These are phyloP conservation scores for Russula brevipes DNA, from an alignment of 768 basidiomycete genomes.

Conservation along the genomic window DNA sequence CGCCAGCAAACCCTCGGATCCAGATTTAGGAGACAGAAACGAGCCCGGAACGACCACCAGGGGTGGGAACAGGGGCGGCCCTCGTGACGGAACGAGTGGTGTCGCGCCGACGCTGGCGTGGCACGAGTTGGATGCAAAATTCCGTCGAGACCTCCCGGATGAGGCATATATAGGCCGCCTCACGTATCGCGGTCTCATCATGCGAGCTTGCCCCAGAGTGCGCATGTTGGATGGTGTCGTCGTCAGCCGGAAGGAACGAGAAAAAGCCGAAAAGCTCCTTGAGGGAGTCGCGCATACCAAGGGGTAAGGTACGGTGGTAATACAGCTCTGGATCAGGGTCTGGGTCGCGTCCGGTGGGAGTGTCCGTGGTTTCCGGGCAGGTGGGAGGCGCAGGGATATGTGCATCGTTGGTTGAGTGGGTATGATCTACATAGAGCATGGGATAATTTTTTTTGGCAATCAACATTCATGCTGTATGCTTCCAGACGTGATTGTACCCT, in stretches of 20 bases:
- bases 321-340: not conserved
- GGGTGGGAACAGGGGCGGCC: constrained; percentile 31
- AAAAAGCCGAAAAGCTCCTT: constrained; percentile 71
- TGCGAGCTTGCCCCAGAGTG: constrained; percentile 65
- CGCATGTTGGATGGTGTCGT: constrained; percentile 81
- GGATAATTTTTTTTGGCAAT: constrained; percentile 18
- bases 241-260: constrained; percentile 77
- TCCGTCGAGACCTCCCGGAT: constrained; percentile 87
- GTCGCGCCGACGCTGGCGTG: constrained; percentile 37
- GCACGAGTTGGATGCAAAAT: constrained; percentile 77
- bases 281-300: constrained; percentile 44
- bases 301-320: constrained; percentile 23
- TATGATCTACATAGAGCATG: constrained; percentile 21
- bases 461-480: constrained; percentile 19
- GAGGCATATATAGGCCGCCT: constrained; percentile 80
- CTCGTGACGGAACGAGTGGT: constrained; percentile 22
- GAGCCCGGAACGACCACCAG: constrained; percentile 26
- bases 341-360: constrained; percentile 5
- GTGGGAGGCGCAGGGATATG: constrained; percentile 10
- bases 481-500: constrained; percentile 23
- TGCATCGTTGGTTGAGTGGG: constrained; percentile 9
- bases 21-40: constrained; percentile 27
- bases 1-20: constrained; percentile 29
- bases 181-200: constrained; percentile 84
- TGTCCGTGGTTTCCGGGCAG: constrained; percentile 13